Evolutionary conservation across 176 grass and related monocot genomes (phyloP), one percentile per base, ranked within the genome.

Genomic region (Lolium rigidum): DNA sequence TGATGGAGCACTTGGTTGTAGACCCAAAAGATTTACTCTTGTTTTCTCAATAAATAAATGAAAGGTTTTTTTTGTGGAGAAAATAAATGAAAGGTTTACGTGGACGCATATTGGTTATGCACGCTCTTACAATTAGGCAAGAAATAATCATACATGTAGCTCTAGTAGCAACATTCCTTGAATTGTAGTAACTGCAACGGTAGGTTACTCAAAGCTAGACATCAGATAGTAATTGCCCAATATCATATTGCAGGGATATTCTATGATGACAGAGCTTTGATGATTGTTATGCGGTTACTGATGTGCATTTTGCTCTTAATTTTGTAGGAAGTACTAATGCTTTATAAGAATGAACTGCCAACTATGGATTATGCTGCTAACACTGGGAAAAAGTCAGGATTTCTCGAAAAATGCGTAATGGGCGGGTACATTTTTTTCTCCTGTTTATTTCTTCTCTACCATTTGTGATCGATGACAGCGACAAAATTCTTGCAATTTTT

Each of bases 311-410:
- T 55, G 55, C 4, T 74, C 26, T 75, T 84, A 52, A 72, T 78
- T 61, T 90, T 84, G n/a, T 76, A 98, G 95, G 80, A 98, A 87
- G 95, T 78, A 82, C 56, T 95, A 54, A 88, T 79, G 58, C 89
- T 95, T 74, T 98, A 98, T 84, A 84, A 82, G 77, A 76, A 95
- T 87, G 95, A 98, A 49, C 93, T 95, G 80, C 93, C 95, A 82
- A 79, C 89, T 44, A 98, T 95, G 95, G 86, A 88, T 83, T 95
- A 90, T 85, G 95, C 89, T 86, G 95, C 95, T 80, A 80, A 95
- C 77, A 97, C 92, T 43, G 91, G 91, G 77, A 93, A 49, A 50
- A 95, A 93, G 64, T 95, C 95, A 46, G 80, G 87, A 22, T 98
- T 98, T 87, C 91, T 95, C 0, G 85, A 98, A 82, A 92, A 88